phyloP scores from a whole-genome alignment of 495 filamentous ascomycete species.

The Pseudotulostoma volvatum region DNA sequence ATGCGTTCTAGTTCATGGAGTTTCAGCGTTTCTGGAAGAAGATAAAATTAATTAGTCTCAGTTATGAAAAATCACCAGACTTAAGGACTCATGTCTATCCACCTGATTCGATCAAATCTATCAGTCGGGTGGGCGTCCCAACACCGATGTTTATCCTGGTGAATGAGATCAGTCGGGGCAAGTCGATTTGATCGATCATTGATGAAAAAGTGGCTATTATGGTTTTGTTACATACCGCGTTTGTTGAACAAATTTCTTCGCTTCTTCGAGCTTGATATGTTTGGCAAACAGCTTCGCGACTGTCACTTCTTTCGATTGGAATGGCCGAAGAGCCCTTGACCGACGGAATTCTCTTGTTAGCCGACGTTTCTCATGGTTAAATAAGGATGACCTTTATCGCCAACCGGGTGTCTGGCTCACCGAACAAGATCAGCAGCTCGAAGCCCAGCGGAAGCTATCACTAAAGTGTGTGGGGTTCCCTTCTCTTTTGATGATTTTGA shows the following conservation, averaged over 20 bases:
- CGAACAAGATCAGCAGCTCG: conserved; percentile 66
- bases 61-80: background rate
- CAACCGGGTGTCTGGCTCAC: too few species aligned
- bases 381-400: too few species aligned
- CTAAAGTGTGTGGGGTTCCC: conserved; percentile 74
- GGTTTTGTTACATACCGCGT: conserved; percentile 25
- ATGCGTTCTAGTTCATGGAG: conserved; percentile 55
- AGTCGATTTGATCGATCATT: too few species aligned
- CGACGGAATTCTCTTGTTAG: conserved; percentile 2
- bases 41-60: too few species aligned
- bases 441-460: conserved; percentile 62
- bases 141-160: conserved; percentile 65
- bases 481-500: conserved; percentile 45
- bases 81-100: conserved; percentile 2
- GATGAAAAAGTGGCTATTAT: background rate
- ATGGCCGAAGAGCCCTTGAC: conserved; percentile 51
- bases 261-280: conserved; percentile 87
- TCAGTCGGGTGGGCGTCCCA: conserved; percentile 69
- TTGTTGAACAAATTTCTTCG: conserved; percentile 55
- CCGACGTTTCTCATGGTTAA: too few species aligned
- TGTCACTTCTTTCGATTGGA: conserved; percentile 55
- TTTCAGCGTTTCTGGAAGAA: conserved; percentile 51
- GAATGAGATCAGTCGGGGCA: too few species aligned
- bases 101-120: conserved; percentile 70
- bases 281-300: conserved; percentile 95